Evolutionary conservation across 2,329 filamentous ascomycete genomes (phyloP), one percentile per base, ranked within the genome.

Genomic region (Ceratocystis harringtonii): DNA sequence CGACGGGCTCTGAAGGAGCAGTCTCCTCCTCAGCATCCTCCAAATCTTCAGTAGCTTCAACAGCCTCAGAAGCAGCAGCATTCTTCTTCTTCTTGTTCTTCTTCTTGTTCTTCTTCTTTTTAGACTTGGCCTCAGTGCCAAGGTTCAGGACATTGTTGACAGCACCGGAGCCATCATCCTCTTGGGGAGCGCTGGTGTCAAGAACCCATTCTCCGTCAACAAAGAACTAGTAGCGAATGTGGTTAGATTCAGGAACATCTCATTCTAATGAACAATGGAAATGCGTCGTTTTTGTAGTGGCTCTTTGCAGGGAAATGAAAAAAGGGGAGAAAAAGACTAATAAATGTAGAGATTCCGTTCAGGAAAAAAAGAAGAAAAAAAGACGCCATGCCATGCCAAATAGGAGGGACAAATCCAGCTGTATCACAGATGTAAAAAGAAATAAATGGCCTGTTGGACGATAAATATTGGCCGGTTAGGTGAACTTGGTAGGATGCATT

Each of bases 171-270:
- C 83, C 81, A 79, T 96, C 92, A 72, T 84, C 84, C 77, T 96
- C 92, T 76, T 88, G 86, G 67, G 89, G 88, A 52, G 86, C 88
- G 67, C 85, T 84, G 71, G 86, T 84, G 76, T 96, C 92, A 74
- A 86, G 88, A 62, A 85, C 85, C 94, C 94, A 99, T 71, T 83
- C 84, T 70, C 89, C 90, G 81, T 99, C 90, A 70, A 96, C 92
- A 71, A 99, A 89, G 75, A 96, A 99, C 92, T 96, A 74, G 22
- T 22, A 64, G 45, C 32, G 55, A 64, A 36, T 36, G n/a, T 63
- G 12, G 52, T 57, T 44, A 68, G 55, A 15, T 58, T 48, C 22
- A 50, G 43, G 50, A 30, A 28, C 19, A 25, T 6, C 22, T 8
- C n/a, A 65, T 12, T 43, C 19, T n/a, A 12, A 50, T 50, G 30